Conservation (phyloP, 257 asterid genomes). For the Solanum pinnatisectum region DNA sequence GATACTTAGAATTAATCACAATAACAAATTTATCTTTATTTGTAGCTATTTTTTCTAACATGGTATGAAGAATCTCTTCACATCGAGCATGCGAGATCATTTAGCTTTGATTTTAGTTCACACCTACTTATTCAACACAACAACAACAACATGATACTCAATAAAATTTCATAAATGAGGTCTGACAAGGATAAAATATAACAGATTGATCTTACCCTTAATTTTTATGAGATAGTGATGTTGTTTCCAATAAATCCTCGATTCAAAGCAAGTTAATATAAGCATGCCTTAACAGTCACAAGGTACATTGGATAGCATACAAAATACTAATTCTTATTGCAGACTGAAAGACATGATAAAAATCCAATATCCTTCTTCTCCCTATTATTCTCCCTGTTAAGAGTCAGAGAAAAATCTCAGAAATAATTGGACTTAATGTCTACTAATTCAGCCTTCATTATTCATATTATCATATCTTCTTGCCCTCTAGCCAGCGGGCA, state of each 20-base stretch:
- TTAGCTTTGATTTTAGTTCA: too few relatives aligned
- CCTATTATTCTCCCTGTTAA: not conserved
- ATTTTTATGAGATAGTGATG: too few relatives aligned
- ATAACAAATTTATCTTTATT: not conserved
- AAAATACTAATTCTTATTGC: not conserved
- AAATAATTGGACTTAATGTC: not conserved
- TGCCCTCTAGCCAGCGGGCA: conserved; percentile 56
- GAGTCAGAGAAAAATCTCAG: not conserved
- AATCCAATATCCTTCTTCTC: not conserved
- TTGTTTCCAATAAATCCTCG: too few relatives aligned
- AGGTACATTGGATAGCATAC: not conserved
- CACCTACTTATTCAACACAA: too few relatives aligned
- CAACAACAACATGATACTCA: too few relatives aligned
- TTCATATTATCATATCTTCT: conserved; percentile 25
- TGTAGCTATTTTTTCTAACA: too few relatives aligned
- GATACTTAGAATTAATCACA: not conserved
- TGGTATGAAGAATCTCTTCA: too few relatives aligned
- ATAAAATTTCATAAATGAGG: too few relatives aligned
- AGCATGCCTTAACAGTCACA: not conserved
- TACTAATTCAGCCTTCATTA: not conserved
- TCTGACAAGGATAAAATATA: too few relatives aligned
- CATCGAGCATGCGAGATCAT: too few relatives aligned
- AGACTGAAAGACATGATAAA: not conserved
- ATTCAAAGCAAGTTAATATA: too few relatives aligned
- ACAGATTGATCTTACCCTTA: too few relatives aligned